Evolutionary conservation across 1,284 basidiomycete genomes (phyloP).

Genomic region (Malassezia globosa): DNA sequence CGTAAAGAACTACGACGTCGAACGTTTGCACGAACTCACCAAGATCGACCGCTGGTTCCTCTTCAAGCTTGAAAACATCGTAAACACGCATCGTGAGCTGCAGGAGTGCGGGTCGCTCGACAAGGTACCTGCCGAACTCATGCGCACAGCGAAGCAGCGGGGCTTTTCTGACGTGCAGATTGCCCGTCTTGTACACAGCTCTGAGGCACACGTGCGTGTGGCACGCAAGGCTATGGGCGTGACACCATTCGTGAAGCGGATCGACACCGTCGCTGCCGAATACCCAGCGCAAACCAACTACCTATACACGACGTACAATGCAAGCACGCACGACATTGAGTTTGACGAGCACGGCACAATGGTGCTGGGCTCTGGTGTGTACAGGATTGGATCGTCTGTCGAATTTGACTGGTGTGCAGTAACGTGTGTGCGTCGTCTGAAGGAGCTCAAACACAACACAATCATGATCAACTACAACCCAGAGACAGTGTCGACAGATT

Average conservation of each 20-base stretch:
- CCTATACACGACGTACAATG: constrained; percentile 98
- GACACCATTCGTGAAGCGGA: constrained; percentile 96
- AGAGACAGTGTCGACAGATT: constrained; percentile 97
- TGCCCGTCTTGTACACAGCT: constrained; percentile 57
- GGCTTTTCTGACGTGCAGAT: constrained; percentile 89
- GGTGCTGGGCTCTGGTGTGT: constrained; percentile 97
- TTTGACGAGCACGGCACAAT: constrained; percentile 96
- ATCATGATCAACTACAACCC: constrained; percentile 99
- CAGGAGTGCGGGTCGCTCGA: constrained; percentile 52
- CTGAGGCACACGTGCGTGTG: constrained; percentile 67
- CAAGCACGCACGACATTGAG: constrained; percentile 84
- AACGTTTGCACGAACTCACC: constrained; percentile 79
- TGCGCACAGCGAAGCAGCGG: constrained; percentile 44
- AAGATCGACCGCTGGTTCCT: constrained; percentile 98
- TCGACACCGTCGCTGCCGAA: constrained; percentile 97
- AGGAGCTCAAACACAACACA: constrained; percentile 82
- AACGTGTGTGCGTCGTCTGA: constrained; percentile 81
- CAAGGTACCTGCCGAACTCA: constrained; percentile 50
- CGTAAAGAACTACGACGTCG: constrained; percentile 79
- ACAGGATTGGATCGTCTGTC: constrained; percentile 93
- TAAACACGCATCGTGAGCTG: constrained; percentile 49
- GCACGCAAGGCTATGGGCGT: constrained; percentile 75
- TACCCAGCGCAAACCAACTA: constrained; percentile 99
- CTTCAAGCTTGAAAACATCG: constrained; percentile 96
- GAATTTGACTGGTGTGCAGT: constrained; percentile 99